Evolutionary conservation across 805 yeast species (phyloP).

Genomic region (Wickerhamomyces silvicola): DNA sequence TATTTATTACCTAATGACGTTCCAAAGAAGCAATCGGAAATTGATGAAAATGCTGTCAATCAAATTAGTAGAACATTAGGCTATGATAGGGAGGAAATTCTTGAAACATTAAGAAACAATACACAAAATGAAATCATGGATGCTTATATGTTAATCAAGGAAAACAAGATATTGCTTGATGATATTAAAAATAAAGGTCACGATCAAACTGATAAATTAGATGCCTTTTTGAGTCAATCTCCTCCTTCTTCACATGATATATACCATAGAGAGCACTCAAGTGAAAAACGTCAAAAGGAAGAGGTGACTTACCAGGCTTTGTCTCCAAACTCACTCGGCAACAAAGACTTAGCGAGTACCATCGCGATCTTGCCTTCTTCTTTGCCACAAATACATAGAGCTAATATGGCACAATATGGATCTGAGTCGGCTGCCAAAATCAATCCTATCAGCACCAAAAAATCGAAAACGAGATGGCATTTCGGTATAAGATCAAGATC

Average conservation of each 20-base stretch:
- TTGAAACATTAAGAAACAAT: slow-evolving; percentile 59
- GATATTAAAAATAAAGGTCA: slow-evolving; percentile 46
- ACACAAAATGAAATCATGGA: slow-evolving; percentile 72
- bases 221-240: slow-evolving; percentile 51
- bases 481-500: slow-evolving; percentile 95
- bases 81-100: slow-evolving; percentile 75
- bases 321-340: slow-evolving; percentile 20
- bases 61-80: slow-evolving; percentile 84
- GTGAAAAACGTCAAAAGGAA: slow-evolving; percentile 20
- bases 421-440: slow-evolving; percentile 39
- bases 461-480: slow-evolving; percentile 96
- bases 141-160: slow-evolving; percentile 77
- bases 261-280: not conserved
- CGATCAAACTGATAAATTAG: slow-evolving; percentile 39
- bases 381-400: slow-evolving; percentile 89
- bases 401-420: slow-evolving; percentile 71
- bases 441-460: slow-evolving; percentile 61
- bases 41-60: slow-evolving; percentile 70
- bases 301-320: slow-evolving; percentile 27
- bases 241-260: slow-evolving; percentile 43
- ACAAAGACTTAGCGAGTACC: slow-evolving; percentile 48
- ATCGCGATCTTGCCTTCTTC: slow-evolving; percentile 93
- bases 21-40: slow-evolving; percentile 31
- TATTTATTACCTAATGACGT: slow-evolving; percentile 55
- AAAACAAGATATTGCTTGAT: slow-evolving; percentile 63